Base-by-base conservation (phyloP, 345 rosid genomes). In the Trapa bicornis region DNA sequence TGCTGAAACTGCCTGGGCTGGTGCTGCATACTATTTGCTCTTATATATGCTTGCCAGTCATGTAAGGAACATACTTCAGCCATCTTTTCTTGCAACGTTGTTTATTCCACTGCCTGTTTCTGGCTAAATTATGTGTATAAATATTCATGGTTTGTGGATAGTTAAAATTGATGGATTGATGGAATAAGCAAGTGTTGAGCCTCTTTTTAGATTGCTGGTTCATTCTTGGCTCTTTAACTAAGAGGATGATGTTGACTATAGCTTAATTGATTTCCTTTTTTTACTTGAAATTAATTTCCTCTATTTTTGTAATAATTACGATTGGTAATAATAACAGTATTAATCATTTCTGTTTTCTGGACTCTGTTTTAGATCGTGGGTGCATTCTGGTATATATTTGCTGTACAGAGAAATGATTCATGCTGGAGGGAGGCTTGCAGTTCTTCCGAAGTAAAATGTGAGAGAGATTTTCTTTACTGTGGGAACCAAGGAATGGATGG, bases 1-100 rank as follows among this genome's bases (percentile, higher is more conserved):
- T 74, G 97, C 96, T 68, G 95, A 94, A 83, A 88, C 97, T 39
- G 95, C 95, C 45, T 91, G 97, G 99, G 95, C 97, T 36, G 99
- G 99, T 76, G 99, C 99, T 76, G 99, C 88, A 43, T 91, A 78
- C 79, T 90, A 94, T 79, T 76, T 94, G 83, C 86, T 94, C 32
- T 70, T 91, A 66, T 94, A 91, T 86, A 88, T 94, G 96, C 97
- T 94, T 68, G 96, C 95, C 47, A 94, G 99, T 83, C 99, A 94
- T 81, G 99, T 91, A 76, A 88, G 96, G 77, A 64, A 67, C 36
- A 54, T n/a, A 22, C 22, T 16, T 6, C 11, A 22, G 29, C 29
- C 29, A 22, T 22, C 29, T 22, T 22, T 22, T 22, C 29, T 22
- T 22, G 29, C 29, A 22, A 22, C 29, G 29, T 22, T 22, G 29